Percentiles rank a stretch among this genome's conserved stretches.
Conservation (phyloP, 768 basidiomycete genomes). For the Sarcomyxa edulis region DNA sequence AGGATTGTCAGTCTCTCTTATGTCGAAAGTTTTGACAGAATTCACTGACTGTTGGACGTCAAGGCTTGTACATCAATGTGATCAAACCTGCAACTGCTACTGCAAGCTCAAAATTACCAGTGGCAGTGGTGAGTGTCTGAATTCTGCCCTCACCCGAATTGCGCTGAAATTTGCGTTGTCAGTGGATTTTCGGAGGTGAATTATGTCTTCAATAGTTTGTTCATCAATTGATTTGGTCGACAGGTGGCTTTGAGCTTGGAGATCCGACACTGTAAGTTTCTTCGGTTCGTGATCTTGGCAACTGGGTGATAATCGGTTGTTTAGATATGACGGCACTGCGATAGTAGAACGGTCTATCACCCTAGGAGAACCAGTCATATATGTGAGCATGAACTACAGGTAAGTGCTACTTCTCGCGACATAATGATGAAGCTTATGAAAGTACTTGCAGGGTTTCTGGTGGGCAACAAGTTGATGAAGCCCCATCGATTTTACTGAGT, state of each 20-base stretch:
- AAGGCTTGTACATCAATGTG: slow-evolving; percentile 51
- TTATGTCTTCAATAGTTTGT: slow-evolving; percentile 2
- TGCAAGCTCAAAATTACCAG: slow-evolving; percentile 40
- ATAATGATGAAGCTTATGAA: background rate
- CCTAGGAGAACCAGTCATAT: slow-evolving; percentile 39
- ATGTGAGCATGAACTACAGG: slow-evolving; percentile 53
- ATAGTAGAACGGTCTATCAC: slow-evolving; percentile 41
- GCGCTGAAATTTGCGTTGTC: background rate
- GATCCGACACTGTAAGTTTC: slow-evolving; percentile 25
- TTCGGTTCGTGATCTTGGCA: background rate
- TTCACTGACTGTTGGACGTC: background rate
- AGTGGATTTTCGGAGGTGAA: slow-evolving; percentile 50
- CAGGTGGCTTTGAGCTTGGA: slow-evolving; percentile 40
- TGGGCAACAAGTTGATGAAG: background rate
- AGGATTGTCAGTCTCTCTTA: slow-evolving; percentile 37
- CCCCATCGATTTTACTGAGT: background rate
- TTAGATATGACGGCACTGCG: slow-evolving; percentile 36
- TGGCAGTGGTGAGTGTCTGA: slow-evolving; percentile 39
- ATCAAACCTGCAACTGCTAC: slow-evolving; percentile 37
- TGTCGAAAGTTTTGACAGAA: background rate
- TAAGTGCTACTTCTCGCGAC: background rate
- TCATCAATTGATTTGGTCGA: background rate
- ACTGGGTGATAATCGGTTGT: background rate
- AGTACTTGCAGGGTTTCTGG: background rate
- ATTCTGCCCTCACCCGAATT: background rate